Evolutionary conservation across 306 rosid genomes (phyloP).

Genomic region (Cucurbita maxima): DNA sequence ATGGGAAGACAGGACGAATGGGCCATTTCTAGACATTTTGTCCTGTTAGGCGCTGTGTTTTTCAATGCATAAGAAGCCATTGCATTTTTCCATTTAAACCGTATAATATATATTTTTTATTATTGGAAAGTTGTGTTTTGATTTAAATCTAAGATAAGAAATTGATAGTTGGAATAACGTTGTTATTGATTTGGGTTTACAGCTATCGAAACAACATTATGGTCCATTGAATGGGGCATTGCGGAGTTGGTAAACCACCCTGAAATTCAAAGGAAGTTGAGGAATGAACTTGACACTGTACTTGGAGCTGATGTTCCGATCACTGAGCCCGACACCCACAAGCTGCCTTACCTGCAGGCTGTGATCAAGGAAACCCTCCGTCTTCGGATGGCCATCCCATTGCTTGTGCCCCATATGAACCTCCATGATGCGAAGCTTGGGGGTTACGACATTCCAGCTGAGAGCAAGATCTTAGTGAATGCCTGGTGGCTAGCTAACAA

Average conservation of each 20-base stretch:
- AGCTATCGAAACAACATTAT: slow-evolving; percentile 80
- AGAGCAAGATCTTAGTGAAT: slow-evolving; percentile 73
- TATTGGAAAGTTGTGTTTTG: neutral
- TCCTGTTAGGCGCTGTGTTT: no score
- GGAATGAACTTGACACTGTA: slow-evolving; percentile 41
- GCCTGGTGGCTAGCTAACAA: slow-evolving; percentile 91
- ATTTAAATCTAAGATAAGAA: neutral
- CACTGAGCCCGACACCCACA: slow-evolving; percentile 52
- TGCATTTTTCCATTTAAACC: neutral
- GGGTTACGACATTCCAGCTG: slow-evolving; percentile 61
- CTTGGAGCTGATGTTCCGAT: slow-evolving; percentile 50
- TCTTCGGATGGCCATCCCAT: slow-evolving; percentile 72
- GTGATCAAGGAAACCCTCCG: slow-evolving; percentile 74
- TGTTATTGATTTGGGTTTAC: neutral
- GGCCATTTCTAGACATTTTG: no score
- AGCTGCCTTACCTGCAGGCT: slow-evolving; percentile 81
- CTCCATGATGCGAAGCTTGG: slow-evolving; percentile 67
- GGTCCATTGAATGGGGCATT: slow-evolving; percentile 89
- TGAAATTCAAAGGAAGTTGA: slow-evolving; percentile 38
- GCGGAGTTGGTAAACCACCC: slow-evolving; percentile 92
- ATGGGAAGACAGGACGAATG: no score
- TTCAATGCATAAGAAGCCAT: no score
- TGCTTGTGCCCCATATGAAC: slow-evolving; percentile 90
- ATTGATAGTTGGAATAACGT: neutral
- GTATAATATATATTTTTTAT: no score